These are phyloP conservation scores for Pythium oligandrum DNA, from an alignment of 352 stramenopile genomes.

Conservation along the genomic window DNA sequence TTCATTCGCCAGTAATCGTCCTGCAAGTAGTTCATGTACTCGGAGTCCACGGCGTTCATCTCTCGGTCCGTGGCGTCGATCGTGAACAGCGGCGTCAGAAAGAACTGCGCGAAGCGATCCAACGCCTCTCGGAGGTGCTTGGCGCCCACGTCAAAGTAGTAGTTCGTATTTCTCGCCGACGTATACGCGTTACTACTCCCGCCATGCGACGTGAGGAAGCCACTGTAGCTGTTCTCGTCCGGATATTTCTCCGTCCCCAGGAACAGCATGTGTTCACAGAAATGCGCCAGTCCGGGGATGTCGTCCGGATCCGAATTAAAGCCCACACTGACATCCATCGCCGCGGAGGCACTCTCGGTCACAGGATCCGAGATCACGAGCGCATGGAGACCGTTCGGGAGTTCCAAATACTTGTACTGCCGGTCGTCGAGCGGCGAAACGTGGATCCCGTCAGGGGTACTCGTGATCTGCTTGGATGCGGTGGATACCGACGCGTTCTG, in stretches of 20 bases:
- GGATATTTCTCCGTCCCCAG: constrained; percentile 91
- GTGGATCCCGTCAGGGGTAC: constrained; percentile 28
- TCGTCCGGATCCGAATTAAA: constrained; percentile 60
- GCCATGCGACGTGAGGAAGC: constrained; percentile 79
- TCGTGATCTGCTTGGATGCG: too few species aligned
- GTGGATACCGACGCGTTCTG: too few species aligned
- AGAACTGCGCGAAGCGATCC: constrained; percentile 91
- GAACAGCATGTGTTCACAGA: constrained; percentile 93
- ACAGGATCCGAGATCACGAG: constrained; percentile 75
- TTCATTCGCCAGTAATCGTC: constrained; percentile 77
- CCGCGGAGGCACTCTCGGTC: constrained; percentile 77
- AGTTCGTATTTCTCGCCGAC: constrained; percentile 84
- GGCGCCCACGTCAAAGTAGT: constrained; percentile 87
- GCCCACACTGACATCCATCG: constrained; percentile 88
- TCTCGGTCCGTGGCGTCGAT: constrained; percentile 74
- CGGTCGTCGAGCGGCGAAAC: constrained; percentile 60
- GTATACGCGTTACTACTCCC: constrained; percentile 91
- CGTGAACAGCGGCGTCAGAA: constrained; percentile 83
- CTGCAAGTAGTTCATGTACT: constrained; percentile 88
- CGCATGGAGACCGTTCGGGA: constrained; percentile 69
- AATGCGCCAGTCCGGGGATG: constrained; percentile 63
- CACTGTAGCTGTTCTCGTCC: constrained; percentile 77
- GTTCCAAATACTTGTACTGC: constrained; percentile 54
- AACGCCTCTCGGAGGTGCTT: constrained; percentile 64
- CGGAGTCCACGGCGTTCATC: constrained; percentile 88